These are phyloP conservation scores for Acacia confusa DNA, from an alignment of 306 rosid species.

Conservation along the genomic window DNA sequence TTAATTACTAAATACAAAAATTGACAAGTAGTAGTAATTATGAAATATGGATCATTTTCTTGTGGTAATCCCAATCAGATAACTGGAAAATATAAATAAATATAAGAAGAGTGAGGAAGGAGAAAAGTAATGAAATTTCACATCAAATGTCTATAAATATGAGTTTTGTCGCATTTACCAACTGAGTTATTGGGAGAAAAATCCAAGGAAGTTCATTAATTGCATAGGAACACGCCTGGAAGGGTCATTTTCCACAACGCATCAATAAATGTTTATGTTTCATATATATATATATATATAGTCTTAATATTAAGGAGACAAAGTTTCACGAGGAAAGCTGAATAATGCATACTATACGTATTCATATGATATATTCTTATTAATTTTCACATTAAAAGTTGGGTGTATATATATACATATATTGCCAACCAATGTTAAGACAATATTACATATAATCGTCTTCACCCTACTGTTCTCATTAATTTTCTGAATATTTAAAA, in stretches of 20 bases:
- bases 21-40: neutral
- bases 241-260: neutral
- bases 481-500: too few species aligned
- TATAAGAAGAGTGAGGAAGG: neutral
- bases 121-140: neutral
- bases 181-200: neutral
- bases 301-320: neutral
- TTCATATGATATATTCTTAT: too few species aligned
- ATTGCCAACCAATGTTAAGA: neutral
- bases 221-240: neutral
- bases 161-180: neutral
- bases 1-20: too few species aligned
- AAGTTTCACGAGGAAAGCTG: neutral
- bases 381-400: too few species aligned
- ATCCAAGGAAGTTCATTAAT: neutral
- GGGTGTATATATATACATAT: too few species aligned
- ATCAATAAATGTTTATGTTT: neutral
- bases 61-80: too few species aligned
- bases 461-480: neutral
- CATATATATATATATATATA: too few species aligned
- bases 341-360: neutral
- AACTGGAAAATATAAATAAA: neutral
- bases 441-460: neutral
- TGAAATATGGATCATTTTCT: too few species aligned
- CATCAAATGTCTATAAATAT: neutral